Percentiles rank a stretch among this genome's conserved stretches.
Evolutionary conservation across 2,329 filamentous ascomycete species (phyloP).

Genomic region (Blastomyces gilchristii): DNA sequence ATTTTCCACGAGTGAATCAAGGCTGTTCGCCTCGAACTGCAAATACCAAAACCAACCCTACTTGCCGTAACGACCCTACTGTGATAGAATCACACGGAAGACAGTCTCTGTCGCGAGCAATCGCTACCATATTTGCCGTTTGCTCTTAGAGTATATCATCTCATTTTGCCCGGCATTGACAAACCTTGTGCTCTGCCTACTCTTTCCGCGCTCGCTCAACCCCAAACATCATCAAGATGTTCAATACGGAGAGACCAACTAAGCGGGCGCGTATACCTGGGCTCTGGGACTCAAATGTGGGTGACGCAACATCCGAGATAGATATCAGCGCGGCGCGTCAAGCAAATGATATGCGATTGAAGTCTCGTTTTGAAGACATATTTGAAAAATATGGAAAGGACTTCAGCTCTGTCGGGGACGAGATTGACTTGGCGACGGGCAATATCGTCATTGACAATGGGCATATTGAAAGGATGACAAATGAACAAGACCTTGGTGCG

Average conservation of each 20-base stretch:
- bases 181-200: neutral
- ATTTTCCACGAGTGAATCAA: no score
- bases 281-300: neutral
- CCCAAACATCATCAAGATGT: neutral
- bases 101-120: neutral
- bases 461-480: conserved; percentile 57
- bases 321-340: conserved; percentile 50
- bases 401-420: conserved; percentile 74
- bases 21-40: neutral
- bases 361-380: conserved; percentile 76
- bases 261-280: conserved; percentile 51
- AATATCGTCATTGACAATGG: conserved; percentile 85
- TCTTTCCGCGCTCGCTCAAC: neutral
- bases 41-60: neutral
- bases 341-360: conserved; percentile 60
- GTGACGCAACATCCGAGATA: conserved; percentile 10
- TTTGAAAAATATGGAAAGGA: conserved; percentile 81
- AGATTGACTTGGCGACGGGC: conserved; percentile 75
- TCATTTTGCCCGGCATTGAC: neutral
- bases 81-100: neutral
- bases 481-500: conserved; percentile 44
- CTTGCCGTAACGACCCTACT: neutral
- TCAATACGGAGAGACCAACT: conserved; percentile 26
- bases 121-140: neutral
- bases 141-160: no score